Conservation (phyloP, 2,329 filamentous ascomycete species). For the Ophiosphaerella herpotricha region DNA sequence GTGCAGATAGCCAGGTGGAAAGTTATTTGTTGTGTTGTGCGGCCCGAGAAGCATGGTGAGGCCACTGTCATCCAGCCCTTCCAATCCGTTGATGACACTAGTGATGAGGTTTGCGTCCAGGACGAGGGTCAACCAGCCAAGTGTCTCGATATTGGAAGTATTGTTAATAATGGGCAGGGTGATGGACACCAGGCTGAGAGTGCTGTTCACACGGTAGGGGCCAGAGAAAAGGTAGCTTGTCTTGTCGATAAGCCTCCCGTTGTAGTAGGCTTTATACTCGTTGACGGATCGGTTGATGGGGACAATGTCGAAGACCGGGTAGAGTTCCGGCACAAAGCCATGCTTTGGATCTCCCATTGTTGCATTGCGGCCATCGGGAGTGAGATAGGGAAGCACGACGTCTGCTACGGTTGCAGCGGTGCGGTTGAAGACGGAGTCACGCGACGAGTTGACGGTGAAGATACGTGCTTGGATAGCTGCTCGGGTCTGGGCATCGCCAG, state of each 20-base stretch:
- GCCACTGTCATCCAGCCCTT: conserved; percentile 73
- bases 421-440: conserved; percentile 42
- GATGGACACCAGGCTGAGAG: conserved; percentile 77
- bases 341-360: conserved; percentile 63
- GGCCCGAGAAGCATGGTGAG: conserved; percentile 74
- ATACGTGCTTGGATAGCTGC: conserved; percentile 73
- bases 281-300: conserved; percentile 41
- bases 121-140: conserved; percentile 86
- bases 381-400: conserved; percentile 67
- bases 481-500: conserved; percentile 55
- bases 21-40: conserved; percentile 64
- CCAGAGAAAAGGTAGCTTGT: conserved; percentile 73
- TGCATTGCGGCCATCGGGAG: conserved; percentile 62
- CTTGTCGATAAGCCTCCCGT: conserved; percentile 50
- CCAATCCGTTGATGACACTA: conserved; percentile 64
- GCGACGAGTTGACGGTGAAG: conserved; percentile 70
- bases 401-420: conserved; percentile 54
- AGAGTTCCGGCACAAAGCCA: conserved; percentile 75
- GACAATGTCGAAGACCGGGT: conserved; percentile 76
- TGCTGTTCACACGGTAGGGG: conserved; percentile 72
- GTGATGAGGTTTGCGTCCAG: conserved; percentile 68
- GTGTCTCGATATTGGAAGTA: conserved; percentile 62
- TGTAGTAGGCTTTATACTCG: conserved; percentile 48
- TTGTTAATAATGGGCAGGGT: conserved; percentile 79
- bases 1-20: conserved; percentile 43